Conservation (phyloP, 805 yeast genomes). For the Vanderwaltozyma polyspora region DNA sequence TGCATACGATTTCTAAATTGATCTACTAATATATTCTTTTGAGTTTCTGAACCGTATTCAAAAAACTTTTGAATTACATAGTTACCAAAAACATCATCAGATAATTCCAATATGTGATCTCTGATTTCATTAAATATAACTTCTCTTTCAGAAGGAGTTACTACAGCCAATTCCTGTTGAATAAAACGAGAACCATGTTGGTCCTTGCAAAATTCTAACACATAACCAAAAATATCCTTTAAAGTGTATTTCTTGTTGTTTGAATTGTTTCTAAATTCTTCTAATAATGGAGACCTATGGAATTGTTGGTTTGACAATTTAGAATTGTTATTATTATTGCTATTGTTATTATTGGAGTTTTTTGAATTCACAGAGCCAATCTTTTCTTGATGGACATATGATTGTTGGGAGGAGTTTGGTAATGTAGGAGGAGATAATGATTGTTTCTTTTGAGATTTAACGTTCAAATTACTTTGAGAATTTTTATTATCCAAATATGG, state of each 20-base stretch:
- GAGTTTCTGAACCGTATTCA: constrained; percentile 66
- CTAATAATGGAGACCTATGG: constrained; percentile 68
- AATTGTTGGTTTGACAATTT: constrained; percentile 32
- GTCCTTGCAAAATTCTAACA: constrained; percentile 84
- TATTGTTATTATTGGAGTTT: constrained; percentile 2
- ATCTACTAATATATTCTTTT: constrained; percentile 55
- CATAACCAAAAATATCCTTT: constrained; percentile 73
- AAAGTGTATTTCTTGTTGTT: constrained; percentile 40
- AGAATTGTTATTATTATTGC: not conserved
- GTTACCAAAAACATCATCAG: constrained; percentile 97
- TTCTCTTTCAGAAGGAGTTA: constrained; percentile 62
- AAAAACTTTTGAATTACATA: constrained; percentile 92
- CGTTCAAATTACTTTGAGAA: not conserved
- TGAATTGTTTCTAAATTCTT: constrained; percentile 59
- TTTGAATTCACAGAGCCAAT: not conserved
- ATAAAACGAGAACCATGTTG: constrained; percentile 96
- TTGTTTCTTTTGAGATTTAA: not conserved
- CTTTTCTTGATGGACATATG: not conserved
- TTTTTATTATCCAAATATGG: constrained; percentile 15
- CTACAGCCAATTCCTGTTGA: constrained; percentile 69
- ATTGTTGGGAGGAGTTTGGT: not conserved
- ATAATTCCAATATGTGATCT: constrained; percentile 59
- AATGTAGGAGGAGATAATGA: not conserved
- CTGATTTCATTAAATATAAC: constrained; percentile 75
- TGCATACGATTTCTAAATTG: constrained; percentile 51